These are phyloP conservation scores for Exobasidium rhododendri DNA, from an alignment of 1,284 basidiomycete genomes.

Conservation along the genomic window DNA sequence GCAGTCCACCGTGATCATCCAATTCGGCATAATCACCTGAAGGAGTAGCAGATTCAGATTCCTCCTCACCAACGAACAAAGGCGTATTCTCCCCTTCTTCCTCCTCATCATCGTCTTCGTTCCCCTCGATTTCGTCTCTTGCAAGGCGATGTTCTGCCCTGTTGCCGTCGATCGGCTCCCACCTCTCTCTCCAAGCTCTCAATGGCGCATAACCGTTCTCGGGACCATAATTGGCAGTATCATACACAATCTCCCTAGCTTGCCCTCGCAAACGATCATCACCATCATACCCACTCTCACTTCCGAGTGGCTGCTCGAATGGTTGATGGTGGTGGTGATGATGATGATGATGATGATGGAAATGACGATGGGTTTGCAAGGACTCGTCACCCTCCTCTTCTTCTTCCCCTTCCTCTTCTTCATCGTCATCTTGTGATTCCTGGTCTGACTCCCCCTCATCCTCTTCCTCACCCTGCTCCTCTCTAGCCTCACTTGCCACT, in stretches of 20 bases:
- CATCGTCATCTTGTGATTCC: neutral
- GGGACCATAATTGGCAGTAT: conserved; percentile 4
- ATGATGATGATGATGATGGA: neutral
- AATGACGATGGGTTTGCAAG: neutral
- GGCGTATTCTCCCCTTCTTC: neutral
- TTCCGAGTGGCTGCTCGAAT: conserved; percentile 2
- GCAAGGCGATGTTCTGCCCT: neutral
- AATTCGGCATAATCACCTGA: neutral
- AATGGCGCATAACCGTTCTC: conserved; percentile 9
- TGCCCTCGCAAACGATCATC: conserved; percentile 2
- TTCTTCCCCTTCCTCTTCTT: conserved; percentile 2
- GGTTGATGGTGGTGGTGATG: neutral
- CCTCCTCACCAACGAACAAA: neutral
- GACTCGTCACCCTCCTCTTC: neutral
- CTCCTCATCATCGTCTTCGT: conserved; percentile 2
- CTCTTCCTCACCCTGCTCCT: neutral
- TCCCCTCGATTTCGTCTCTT: neutral
- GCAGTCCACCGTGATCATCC: neutral
- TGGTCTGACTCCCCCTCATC: neutral
- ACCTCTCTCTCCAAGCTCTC: conserved; percentile 5
- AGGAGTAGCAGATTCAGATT: neutral
- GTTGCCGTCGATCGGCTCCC: neutral
- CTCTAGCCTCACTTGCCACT: neutral
- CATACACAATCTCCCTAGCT: conserved; percentile 8
- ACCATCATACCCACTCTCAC: neutral